phyloP scores from a whole-genome alignment of 2,329 filamentous ascomycete species.

The Talaromyces atroroseus region DNA sequence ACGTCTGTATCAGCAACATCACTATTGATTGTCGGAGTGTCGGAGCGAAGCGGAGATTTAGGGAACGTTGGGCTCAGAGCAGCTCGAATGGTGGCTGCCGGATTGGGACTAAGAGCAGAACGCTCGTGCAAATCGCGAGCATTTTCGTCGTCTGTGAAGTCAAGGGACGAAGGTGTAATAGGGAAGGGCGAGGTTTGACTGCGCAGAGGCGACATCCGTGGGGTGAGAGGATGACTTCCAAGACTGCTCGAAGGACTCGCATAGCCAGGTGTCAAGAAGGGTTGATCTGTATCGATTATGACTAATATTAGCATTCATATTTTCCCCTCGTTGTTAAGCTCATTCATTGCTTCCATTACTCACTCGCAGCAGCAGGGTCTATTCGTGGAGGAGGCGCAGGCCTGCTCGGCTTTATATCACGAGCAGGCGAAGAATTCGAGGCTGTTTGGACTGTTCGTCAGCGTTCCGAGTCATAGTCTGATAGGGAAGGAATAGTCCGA shows the following conservation, averaged over 20 bases:
- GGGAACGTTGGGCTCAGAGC: slow-evolving; percentile 9
- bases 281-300: slow-evolving; percentile 27
- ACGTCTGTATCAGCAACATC: slow-evolving; percentile 10
- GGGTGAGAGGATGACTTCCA: slow-evolving; percentile 59
- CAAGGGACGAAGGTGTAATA: slow-evolving; percentile 39
- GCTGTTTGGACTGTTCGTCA: slow-evolving; percentile 23
- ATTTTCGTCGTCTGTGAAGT: slow-evolving; percentile 45
- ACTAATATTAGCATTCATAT: neutral
- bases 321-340: neutral
- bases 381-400: slow-evolving; percentile 49
- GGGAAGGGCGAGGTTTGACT: slow-evolving; percentile 37
- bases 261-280: slow-evolving; percentile 43
- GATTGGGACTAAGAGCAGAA: neutral
- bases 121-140: slow-evolving; percentile 14
- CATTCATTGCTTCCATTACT: slow-evolving; percentile 22
- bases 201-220: slow-evolving; percentile 36
- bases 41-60: slow-evolving; percentile 4
- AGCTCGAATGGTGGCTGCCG: slow-evolving; percentile 3
- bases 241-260: slow-evolving; percentile 61
- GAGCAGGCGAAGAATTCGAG: slow-evolving; percentile 20
- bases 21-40: slow-evolving; percentile 6
- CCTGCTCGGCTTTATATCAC: slow-evolving; percentile 36
- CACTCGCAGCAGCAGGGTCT: slow-evolving; percentile 55
- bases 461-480: neutral
- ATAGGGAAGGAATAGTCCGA: neutral